Evolutionary conservation across 2,329 filamentous ascomycete species (phyloP).

Genomic region (Clonostachys sp.): DNA sequence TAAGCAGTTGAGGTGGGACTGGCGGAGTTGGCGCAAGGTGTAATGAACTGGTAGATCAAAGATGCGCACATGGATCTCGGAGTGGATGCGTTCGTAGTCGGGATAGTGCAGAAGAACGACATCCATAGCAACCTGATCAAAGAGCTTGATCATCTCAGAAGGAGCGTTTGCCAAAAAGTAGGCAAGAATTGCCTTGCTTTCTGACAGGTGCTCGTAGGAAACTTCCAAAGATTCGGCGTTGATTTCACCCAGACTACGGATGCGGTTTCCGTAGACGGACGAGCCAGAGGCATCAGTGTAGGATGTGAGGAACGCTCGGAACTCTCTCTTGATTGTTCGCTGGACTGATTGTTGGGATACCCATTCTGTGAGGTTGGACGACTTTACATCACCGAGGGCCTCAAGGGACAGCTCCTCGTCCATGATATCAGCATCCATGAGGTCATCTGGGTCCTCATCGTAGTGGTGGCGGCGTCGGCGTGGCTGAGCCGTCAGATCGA

Average conservation of each 20-base stretch:
- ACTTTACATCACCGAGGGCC: conserved; percentile 88
- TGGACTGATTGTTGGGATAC: conserved; percentile 86
- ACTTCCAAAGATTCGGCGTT: conserved; percentile 96
- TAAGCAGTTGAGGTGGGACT: conserved; percentile 92
- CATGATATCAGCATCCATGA: conserved; percentile 91
- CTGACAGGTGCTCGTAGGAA: conserved; percentile 86
- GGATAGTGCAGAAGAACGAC: conserved; percentile 94
- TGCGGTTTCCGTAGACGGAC: conserved; percentile 92
- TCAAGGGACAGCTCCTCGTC: conserved; percentile 92
- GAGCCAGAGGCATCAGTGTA: conserved; percentile 86
- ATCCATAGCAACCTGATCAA: conserved; percentile 95
- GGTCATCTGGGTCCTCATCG: conserved; percentile 90
- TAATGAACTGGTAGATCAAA: conserved; percentile 92
- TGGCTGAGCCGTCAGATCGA: conserved; percentile 82
- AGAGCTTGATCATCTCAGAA: conserved; percentile 90
- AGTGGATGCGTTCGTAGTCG: conserved; percentile 95
- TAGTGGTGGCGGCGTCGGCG: conserved; percentile 84
- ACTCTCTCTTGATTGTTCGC: conserved; percentile 90
- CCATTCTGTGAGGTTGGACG: conserved; percentile 91
- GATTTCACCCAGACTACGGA: conserved; percentile 91
- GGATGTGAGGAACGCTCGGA: conserved; percentile 95
- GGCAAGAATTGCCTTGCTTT: conserved; percentile 87
- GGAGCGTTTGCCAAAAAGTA: conserved; percentile 97
- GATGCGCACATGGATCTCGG: conserved; percentile 96
- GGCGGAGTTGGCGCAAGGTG: conserved; percentile 89